Evolutionary conservation across 495 filamentous ascomycete species (phyloP).

Genomic region (Podospora conica): DNA sequence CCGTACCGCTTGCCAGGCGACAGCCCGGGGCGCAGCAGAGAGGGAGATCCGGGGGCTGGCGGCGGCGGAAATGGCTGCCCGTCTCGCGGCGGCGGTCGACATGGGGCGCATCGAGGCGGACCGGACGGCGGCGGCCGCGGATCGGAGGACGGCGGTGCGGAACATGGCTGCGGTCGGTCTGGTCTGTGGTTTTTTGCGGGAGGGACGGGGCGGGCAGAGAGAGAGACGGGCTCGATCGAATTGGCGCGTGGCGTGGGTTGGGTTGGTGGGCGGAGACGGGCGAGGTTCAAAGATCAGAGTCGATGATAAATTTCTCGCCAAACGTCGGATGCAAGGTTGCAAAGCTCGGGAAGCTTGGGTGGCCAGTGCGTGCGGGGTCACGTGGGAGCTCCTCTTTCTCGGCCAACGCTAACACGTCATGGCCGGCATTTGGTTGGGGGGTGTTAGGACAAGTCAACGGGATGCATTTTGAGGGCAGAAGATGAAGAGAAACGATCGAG

Average conservation of each 20-base stretch:
- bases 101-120: conserved; percentile 48
- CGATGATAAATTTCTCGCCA: conserved; percentile 45
- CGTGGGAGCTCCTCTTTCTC: conserved; percentile 1
- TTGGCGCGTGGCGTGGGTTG: conserved; percentile 12
- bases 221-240: conserved; percentile 1
- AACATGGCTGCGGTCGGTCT: conserved; percentile 58
- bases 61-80: conserved; percentile 42
- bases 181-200: neutral
- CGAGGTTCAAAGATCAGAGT: conserved; percentile 7
- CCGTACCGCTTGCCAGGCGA: conserved; percentile 56
- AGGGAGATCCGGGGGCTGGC: conserved; percentile 34
- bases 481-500: neutral
- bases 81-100: conserved; percentile 50
- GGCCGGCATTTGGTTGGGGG: neutral
- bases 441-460: neutral
- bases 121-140: conserved; percentile 46
- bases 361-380: conserved; percentile 14
- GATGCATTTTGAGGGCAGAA: neutral
- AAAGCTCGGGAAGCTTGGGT: conserved; percentile 8
- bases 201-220: neutral
- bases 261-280: conserved; percentile 15
- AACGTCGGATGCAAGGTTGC: conserved; percentile 14
- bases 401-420: neutral
- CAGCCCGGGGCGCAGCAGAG: conserved; percentile 42
- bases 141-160: conserved; percentile 71